Evolutionary conservation across 495 filamentous ascomycete species (phyloP).

Genomic region (Podospora australis): DNA sequence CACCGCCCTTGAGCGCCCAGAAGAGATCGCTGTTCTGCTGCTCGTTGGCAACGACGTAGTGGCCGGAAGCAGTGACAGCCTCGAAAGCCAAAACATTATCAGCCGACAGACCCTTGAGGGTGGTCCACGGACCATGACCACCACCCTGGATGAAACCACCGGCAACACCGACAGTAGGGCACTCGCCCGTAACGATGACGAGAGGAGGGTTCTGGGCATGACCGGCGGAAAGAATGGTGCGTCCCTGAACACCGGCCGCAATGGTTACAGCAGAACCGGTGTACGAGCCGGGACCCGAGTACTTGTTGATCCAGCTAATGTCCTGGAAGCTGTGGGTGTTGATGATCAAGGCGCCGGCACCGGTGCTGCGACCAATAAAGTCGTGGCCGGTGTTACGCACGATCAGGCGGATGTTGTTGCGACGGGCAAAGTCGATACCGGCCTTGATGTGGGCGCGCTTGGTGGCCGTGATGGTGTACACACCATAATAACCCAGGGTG

Average conservation of each 20-base stretch:
- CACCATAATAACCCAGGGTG: slow-evolving; percentile 50
- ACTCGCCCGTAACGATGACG: slow-evolving; percentile 44
- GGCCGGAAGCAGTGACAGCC: slow-evolving; percentile 49
- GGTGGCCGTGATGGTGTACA: slow-evolving; percentile 40
- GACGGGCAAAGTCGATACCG: slow-evolving; percentile 46
- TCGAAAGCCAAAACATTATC: slow-evolving; percentile 49
- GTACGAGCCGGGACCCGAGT: slow-evolving; percentile 28
- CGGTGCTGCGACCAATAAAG: slow-evolving; percentile 47
- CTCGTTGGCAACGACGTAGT: slow-evolving; percentile 5
- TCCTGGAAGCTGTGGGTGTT: slow-evolving; percentile 58
- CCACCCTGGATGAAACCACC: slow-evolving; percentile 55
- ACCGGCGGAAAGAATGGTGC: slow-evolving; percentile 39
- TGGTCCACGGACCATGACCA: slow-evolving; percentile 53
- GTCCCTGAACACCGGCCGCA: slow-evolving; percentile 51
- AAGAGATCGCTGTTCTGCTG: slow-evolving; percentile 44
- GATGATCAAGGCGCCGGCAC: slow-evolving; percentile 49
- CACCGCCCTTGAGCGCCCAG: slow-evolving; percentile 51
- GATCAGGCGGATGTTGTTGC: slow-evolving; percentile 52
- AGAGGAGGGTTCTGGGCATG: slow-evolving; percentile 33
- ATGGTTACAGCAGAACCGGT: slow-evolving; percentile 39
- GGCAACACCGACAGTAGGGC: slow-evolving; percentile 42
- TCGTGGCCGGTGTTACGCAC: slow-evolving; percentile 59
- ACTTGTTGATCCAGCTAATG: slow-evolving; percentile 35
- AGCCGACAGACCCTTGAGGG: slow-evolving; percentile 52
- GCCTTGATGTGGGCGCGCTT: slow-evolving; percentile 34